Evolutionary conservation across 2,329 filamentous ascomycete genomes (phyloP).

Genomic region (Colletotrichum sp.): DNA sequence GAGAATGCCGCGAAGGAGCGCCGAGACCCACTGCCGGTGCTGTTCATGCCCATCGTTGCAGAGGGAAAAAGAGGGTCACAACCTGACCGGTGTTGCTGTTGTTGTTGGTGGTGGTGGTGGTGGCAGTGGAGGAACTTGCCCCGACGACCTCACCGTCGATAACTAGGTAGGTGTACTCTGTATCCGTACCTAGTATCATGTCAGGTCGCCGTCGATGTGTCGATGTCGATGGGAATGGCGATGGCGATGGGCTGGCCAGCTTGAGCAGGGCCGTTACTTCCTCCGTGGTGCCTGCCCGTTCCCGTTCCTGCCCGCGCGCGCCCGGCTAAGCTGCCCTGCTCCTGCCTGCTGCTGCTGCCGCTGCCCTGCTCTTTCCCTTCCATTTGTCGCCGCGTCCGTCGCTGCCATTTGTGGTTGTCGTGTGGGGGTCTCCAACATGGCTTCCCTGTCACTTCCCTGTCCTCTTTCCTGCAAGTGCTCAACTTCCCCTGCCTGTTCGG

Average conservation of each 20-base stretch:
- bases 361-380: not conserved
- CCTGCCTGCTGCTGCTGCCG: not conserved
- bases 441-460: slow-evolving; percentile 6
- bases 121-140: not conserved
- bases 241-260: not conserved
- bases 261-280: not conserved
- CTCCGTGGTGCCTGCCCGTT: not conserved
- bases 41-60: not conserved
- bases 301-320: not conserved
- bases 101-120: not conserved
- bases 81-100: not conserved
- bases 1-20: slow-evolving; percentile 7
- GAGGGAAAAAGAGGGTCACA: not conserved
- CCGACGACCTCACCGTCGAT: not conserved
- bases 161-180: not conserved
- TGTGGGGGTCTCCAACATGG: slow-evolving; percentile 14
- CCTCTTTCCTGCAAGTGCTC: slow-evolving; percentile 7
- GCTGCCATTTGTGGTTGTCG: slow-evolving; percentile 5
- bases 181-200: not conserved
- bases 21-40: not conserved
- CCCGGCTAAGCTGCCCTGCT: not conserved
- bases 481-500: not conserved
- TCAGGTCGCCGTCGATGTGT: not conserved
- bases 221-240: not conserved
- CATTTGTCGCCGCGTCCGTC: not conserved